Conservation (phyloP, 2,329 filamentous ascomycete genomes). For the Malbranchea cinnamomea region DNA sequence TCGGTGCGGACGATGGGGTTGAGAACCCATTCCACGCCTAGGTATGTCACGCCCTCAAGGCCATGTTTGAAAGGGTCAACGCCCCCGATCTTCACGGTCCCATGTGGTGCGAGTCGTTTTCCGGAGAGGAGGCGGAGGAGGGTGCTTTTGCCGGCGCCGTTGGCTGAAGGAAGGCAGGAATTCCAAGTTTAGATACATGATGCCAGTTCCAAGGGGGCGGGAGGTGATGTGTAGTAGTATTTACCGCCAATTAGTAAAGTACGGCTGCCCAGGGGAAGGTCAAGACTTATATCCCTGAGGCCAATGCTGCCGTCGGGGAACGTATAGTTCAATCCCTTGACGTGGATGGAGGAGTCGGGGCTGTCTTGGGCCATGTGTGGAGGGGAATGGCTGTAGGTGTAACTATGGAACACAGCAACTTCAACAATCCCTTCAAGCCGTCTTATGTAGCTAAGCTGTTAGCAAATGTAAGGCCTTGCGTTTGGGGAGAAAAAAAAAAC, state of each 20-base stretch:
- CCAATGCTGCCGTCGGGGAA: conserved; percentile 80
- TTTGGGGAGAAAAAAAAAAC: too few relatives aligned
- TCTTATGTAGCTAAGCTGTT: too few relatives aligned
- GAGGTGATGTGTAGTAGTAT: conserved; percentile 6
- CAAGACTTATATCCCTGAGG: conserved; percentile 55
- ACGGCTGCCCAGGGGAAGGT: conserved; percentile 67
- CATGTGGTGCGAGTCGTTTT: conserved; percentile 73
- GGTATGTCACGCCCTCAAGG: conserved; percentile 88
- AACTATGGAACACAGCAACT: too few relatives aligned
- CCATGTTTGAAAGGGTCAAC: conserved; percentile 84
- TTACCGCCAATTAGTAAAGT: conserved; percentile 79
- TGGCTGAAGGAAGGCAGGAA: conserved; percentile 38
- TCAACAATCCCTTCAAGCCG: too few relatives aligned
- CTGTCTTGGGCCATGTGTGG: conserved; percentile 6
- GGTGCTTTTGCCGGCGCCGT: conserved; percentile 94
- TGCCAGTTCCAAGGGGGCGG: too few relatives aligned
- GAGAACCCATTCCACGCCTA: conserved; percentile 94
- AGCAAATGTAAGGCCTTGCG: too few relatives aligned
- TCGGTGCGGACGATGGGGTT: conserved; percentile 93
- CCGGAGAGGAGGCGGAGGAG: conserved; percentile 86
- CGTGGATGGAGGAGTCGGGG: conserved; percentile 48
- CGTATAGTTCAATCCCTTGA: conserved; percentile 66
- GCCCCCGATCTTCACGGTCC: conserved; percentile 61
- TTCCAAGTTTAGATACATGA: too few relatives aligned
- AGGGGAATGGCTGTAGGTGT: too few relatives aligned